Evolutionary conservation across 352 stramenopile species (phyloP).

Genomic region (Phytopythium litorale): DNA sequence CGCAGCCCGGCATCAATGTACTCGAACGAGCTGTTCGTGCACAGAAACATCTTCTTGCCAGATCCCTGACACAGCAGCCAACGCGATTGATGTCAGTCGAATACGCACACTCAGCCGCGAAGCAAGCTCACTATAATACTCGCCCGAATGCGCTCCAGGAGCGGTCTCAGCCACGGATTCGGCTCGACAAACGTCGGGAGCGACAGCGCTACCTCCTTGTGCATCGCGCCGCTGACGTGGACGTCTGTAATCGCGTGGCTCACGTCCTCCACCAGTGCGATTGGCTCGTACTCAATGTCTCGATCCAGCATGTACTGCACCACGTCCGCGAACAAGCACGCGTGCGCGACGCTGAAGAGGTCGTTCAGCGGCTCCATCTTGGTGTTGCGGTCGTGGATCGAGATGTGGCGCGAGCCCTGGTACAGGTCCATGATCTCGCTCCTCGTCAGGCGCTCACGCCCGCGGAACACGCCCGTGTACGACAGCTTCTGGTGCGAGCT

Average conservation of each 20-base stretch:
- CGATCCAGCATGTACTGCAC: constrained; percentile 91
- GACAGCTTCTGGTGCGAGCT: constrained; percentile 92
- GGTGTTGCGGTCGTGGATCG: constrained; percentile 68
- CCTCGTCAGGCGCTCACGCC: constrained; percentile 76
- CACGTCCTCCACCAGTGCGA: constrained; percentile 88
- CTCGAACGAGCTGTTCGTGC: constrained; percentile 92
- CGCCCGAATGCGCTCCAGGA: constrained; percentile 77
- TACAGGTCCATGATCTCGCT: constrained; percentile 88
- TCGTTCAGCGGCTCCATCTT: constrained; percentile 93
- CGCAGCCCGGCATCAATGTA: constrained; percentile 92
- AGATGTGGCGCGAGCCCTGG: constrained; percentile 84
- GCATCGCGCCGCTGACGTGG: constrained; percentile 91
- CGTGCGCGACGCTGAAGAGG: constrained; percentile 92
- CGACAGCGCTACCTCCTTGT: constrained; percentile 84
- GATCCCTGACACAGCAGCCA: constrained; percentile 33
- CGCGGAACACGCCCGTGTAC: constrained; percentile 76
- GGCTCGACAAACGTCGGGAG: constrained; percentile 86
- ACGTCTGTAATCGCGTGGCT: constrained; percentile 84
- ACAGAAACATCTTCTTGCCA: constrained; percentile 91
- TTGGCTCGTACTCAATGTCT: constrained; percentile 88
- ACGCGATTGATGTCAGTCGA: background rate
- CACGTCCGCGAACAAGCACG: constrained; percentile 92
- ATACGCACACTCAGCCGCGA: background rate
- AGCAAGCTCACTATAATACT: background rate
- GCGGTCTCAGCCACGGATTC: constrained; percentile 78